Conservation (phyloP, 163 green algal species). For the Scenedesmus sp. region DNA sequence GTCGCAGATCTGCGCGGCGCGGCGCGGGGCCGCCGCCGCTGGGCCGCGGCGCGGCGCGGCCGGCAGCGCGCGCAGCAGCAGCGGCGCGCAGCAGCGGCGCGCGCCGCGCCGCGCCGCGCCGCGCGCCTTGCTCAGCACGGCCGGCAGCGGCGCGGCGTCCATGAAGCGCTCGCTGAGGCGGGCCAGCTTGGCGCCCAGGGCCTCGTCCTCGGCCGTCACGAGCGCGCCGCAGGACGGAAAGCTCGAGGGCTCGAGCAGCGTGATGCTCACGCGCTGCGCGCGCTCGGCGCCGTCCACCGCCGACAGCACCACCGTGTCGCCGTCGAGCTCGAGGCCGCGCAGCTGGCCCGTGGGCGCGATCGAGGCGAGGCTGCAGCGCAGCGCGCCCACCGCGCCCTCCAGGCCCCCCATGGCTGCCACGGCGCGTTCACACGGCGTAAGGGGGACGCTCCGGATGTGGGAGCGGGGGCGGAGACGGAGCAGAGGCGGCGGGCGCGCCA, state of each 20-base stretch:
- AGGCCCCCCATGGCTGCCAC: no score
- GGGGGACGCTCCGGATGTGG: no score
- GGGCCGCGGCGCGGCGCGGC: no score
- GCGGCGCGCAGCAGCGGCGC: not conserved
- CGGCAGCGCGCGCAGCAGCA: not conserved
- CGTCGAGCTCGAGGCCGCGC: not conserved
- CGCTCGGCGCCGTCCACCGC: not conserved
- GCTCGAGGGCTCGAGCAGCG: slow-evolving; percentile 20
- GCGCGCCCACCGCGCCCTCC: no score
- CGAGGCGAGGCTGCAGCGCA: no score
- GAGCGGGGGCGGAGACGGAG: no score
- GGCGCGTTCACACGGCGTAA: no score
- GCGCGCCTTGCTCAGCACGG: slow-evolving; percentile 40
- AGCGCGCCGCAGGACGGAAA: slow-evolving; percentile 36
- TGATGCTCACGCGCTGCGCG: slow-evolving; percentile 15
- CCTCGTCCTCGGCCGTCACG: slow-evolving; percentile 4
- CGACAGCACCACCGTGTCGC: not conserved
- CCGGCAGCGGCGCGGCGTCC: slow-evolving; percentile 31
- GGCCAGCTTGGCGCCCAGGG: not conserved
- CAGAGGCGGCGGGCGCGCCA: no score
- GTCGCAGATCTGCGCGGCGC: slow-evolving; percentile 23
- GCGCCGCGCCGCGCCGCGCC: not conserved
- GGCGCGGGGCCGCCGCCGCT: no score
- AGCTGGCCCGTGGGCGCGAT: slow-evolving; percentile 16
- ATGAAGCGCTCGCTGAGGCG: slow-evolving; percentile 38